Evolutionary conservation across 768 basidiomycete genomes (phyloP), one percentile per base, ranked within the genome.

Genomic region (Boletus barrowsii): DNA sequence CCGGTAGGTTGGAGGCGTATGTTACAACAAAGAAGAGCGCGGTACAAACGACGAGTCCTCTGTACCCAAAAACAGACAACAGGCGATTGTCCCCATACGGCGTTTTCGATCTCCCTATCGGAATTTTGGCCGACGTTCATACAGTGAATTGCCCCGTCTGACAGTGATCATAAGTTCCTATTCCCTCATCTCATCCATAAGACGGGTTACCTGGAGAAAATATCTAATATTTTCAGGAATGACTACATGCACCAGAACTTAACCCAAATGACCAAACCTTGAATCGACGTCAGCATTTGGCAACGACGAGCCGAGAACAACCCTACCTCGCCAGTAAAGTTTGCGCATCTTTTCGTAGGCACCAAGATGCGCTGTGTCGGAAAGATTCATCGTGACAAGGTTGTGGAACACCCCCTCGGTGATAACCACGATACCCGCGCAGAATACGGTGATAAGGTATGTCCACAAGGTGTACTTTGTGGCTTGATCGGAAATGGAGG

Each of bases 391-490:
- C 3, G 40, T 24, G 47, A 67, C 47, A 14, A 67, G 46, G 32
- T 22, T 58, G n/a, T 68, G 56, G 53, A 67, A 66, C 29, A 65
- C 11, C 4, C 58, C 58, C 15, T 67, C 65, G 13, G 57, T 35
- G 37, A 61, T 10, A 42, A 67, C 20, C 24, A 47, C 46, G 35
- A 56, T 46, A 0, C 41, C 52, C 18, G 41, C 15, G 26, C 65
- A 65, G 37, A 58, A 68, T 6, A 68, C 9, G 40, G 63, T 65
- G 56, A 53, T 11, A 3, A 65, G 24, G 43, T 65, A 67, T 1
- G 57, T 33, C 53, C 24, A 11, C 3, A 65, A 1, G 17, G 56
- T 53, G 46, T 60, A 65, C 24, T 20, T 52, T 8, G 53, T 48
- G 29, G 33, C 65, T 66, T 35, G 33, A 32, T 32, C 8, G 52